Base-by-base conservation (phyloP, 2,329 filamentous ascomycete genomes). In the Colletotrichum sp. region DNA sequence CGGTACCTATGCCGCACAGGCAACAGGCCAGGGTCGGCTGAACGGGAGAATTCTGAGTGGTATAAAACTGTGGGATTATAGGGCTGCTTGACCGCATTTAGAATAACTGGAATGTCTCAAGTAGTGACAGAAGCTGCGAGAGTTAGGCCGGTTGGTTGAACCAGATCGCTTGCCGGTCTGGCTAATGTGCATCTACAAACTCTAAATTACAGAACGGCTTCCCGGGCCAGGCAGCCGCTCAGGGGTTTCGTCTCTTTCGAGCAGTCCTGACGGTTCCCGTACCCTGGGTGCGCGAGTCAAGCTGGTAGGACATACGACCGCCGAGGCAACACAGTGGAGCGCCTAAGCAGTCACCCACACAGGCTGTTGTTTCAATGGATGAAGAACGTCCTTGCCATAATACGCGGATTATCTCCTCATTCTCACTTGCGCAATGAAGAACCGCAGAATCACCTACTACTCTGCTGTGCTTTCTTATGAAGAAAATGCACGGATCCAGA, bases 71-170 rank as follows among this genome's bases (percentile, higher is more conserved):
- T 12, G n/a, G 55, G 7, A 16, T 21, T 59, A 59, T 59, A 59
- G 55, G 43, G 21, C 55, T 59, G 21, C 21, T 28, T 26, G 55
- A 28, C 55, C 55, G 55, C 24, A 59, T 59, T 28, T 28, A 26
- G 55, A 59, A 59, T 8, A 18, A 26, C 14, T 28, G 9, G 55
- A 18, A 10, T 12, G 26, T 59, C 55, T 59, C 18, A 28, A 28
- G 55, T 28, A 28, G 16, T 9, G 24, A 18, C 18, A 59, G 26
- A 59, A 59, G 55, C n/a, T 21, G 55, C 55, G 24, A 59, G 13
- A 59, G 55, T 59, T 26, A 59, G n/a, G 55, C 55, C 55, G 55
- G 55, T 59, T 59, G 55, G 55, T 59, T 59, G 55, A 59, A 28
- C 24, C 55, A 28, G 4, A 59, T 26, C 13, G 55, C n/a, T 18